These are phyloP conservation scores for Phycomyces nitens DNA, from an alignment of 192 early-diverging fungal genomes.

Conservation along the genomic window DNA sequence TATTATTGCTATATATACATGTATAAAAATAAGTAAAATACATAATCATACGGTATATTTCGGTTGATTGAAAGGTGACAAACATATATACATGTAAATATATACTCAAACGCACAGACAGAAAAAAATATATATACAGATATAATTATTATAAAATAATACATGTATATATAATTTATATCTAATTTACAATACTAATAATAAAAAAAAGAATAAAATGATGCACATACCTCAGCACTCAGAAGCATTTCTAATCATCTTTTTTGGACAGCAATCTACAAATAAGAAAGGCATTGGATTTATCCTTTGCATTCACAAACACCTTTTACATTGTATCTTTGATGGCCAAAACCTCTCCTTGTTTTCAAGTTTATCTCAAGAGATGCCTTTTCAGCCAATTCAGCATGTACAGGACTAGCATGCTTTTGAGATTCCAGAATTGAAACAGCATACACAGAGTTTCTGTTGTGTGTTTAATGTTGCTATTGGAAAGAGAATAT, in stretches of 20 bases:
- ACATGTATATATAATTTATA: no score
- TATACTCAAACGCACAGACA: no score
- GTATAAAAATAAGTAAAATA: no score
- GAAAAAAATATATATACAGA: background rate
- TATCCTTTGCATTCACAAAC: background rate
- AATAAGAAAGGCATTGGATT: background rate
- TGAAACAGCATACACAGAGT: no score
- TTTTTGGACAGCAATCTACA: background rate
- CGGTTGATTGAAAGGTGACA: no score
- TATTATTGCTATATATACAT: no score
- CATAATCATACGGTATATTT: no score
- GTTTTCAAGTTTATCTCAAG: background rate
- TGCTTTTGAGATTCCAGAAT: no score
- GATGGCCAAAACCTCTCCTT: background rate
- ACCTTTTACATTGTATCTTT: background rate
- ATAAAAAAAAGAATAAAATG: background rate
- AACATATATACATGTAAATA: no score
- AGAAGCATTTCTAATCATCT: slow-evolving; percentile 1
- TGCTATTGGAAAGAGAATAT: no score
- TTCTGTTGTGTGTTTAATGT: no score
- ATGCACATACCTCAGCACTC: slow-evolving; percentile 4
- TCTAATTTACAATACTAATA: background rate
- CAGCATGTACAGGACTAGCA: no score
- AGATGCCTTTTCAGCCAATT: background rate
- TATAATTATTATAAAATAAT: background rate